phyloP scores from a whole-genome alignment of 306 rosid species.

The Rubus parviflorus region DNA sequence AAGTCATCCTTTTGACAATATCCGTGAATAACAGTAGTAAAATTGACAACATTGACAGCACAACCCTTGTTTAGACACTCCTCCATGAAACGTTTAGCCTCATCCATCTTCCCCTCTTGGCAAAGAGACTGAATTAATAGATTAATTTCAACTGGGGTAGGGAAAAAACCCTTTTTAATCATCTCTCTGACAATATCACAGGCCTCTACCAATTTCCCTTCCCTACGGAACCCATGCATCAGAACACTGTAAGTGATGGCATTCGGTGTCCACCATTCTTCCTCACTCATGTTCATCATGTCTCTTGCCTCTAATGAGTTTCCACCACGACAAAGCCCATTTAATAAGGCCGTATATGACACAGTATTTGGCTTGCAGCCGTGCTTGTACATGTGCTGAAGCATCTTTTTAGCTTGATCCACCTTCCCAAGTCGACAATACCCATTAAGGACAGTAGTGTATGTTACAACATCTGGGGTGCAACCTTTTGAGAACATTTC shows the following conservation, averaged over 20 bases:
- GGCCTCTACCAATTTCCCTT: constrained; percentile 77
- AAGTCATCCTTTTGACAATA: constrained; percentile 71
- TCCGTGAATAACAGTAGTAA: constrained; percentile 79
- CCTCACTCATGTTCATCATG: constrained; percentile 70
- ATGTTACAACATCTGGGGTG: constrained; percentile 84
- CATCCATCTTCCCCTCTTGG: constrained; percentile 54
- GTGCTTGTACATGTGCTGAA: constrained; percentile 80
- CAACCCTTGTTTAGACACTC: constrained; percentile 73
- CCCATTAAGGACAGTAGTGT: constrained; percentile 70
- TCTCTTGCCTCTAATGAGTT: constrained; percentile 77
- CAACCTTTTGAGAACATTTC: constrained; percentile 70
- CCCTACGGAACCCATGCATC: constrained; percentile 80
- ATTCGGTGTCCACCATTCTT: constrained; percentile 88
- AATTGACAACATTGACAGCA: constrained; percentile 76
- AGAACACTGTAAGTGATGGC: constrained; percentile 70
- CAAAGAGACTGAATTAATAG: constrained; percentile 67
- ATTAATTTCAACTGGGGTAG: constrained; percentile 82
- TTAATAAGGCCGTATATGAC: constrained; percentile 69
- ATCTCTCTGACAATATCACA: constrained; percentile 66
- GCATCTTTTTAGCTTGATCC: constrained; percentile 83
- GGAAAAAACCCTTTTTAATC: constrained; percentile 64
- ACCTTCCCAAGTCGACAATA: constrained; percentile 68
- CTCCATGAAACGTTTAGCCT: constrained; percentile 72
- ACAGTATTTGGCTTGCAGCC: constrained; percentile 83
- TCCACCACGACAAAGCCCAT: constrained; percentile 79